Evolutionary conservation across 108 stramenopile species (phyloP), one percentile per base, ranked within the genome.

Genomic region (Cyclostephanos invisitatus): DNA sequence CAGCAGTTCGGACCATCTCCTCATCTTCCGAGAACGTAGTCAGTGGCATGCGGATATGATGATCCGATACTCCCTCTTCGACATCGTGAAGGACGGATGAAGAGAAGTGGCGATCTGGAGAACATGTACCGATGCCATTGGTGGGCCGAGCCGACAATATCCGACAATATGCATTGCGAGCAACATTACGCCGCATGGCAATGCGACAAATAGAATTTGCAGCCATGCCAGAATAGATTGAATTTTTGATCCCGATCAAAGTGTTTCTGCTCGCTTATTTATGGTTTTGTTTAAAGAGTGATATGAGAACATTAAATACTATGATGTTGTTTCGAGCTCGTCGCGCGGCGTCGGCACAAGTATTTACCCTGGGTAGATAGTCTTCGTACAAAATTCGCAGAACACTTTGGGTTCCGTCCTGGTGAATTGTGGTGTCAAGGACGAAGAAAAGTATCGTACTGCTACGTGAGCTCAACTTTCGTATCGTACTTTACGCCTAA

Each of bases 1-100:
- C 94, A 54, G 84, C 67, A 38, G 89, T 78, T 8, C 88, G 82
- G 0, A 76, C 82, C 80, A 91, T 83, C 62, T 69, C 44, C 79
- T 95, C 94, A 42, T 95, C 94, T 78, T 95, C 91, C 10, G 85
- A 87, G 74, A 92, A 90, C 47, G 35, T 54, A 35, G 92, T 93
- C 2, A 94, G 73, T 22, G 91, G 90, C 63, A 59, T 47, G 62
- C 68, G 59, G n/a, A n/a, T n/a, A n/a, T n/a, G n/a, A 27, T 54
- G 69, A 25, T 61, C 42, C 12, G n/a, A 10, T 21, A 12, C n/a
- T 7, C 15, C 35, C 15, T 64, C 44, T 5, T 58, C 37, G 15
- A 8, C 37, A 51, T 49, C 62, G 3, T 25, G 28, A 65, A 63
- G 36, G 17, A 32, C 36, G 62, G 14, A 67, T 10, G 53, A 48